Percentiles rank a stretch among this genome's conserved stretches.
phyloP scores from a whole-genome alignment of 306 rosid species.

The Cercis canadensis region DNA sequence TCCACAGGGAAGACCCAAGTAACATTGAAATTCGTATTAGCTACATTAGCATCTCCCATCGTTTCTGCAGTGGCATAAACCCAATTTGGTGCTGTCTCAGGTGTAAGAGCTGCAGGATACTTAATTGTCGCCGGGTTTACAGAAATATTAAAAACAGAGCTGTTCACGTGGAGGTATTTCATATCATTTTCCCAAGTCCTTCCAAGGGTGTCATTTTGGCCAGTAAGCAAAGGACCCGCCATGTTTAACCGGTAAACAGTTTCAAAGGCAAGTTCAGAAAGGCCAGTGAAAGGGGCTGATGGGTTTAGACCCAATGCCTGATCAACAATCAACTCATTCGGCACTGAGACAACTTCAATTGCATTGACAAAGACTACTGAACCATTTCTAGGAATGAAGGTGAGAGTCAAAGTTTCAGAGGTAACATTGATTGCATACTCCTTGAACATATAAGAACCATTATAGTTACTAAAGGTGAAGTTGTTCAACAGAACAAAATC shows the following conservation, averaged over 20 bases:
- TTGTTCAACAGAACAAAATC: slow-evolving; percentile 80
- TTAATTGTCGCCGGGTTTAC: slow-evolving; percentile 64
- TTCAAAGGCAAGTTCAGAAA: slow-evolving; percentile 71
- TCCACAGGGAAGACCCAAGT: slow-evolving; percentile 89
- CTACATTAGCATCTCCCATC: slow-evolving; percentile 76
- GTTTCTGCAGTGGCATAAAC: slow-evolving; percentile 90
- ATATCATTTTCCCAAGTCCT: slow-evolving; percentile 91
- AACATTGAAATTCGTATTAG: slow-evolving; percentile 76
- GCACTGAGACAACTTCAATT: slow-evolving; percentile 90
- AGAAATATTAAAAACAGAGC: slow-evolving; percentile 67
- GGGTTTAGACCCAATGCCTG: slow-evolving; percentile 79
- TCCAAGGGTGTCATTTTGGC: slow-evolving; percentile 85
- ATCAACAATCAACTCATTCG: slow-evolving; percentile 71
- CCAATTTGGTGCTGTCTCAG: slow-evolving; percentile 85
- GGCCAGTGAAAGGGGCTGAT: slow-evolving; percentile 59
- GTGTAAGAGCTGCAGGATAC: slow-evolving; percentile 59
- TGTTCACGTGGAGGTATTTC: slow-evolving; percentile 82
- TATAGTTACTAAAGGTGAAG: slow-evolving; percentile 70
- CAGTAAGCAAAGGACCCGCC: slow-evolving; percentile 82
- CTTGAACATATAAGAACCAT: slow-evolving; percentile 74
- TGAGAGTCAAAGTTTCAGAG: slow-evolving; percentile 62
- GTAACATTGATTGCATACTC: slow-evolving; percentile 86
- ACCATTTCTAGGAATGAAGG: slow-evolving; percentile 73
- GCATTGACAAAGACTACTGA: slow-evolving; percentile 86
- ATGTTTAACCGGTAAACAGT: slow-evolving; percentile 85